phyloP scores from a whole-genome alignment of 208 protist genomes.

The Acanthamoeba lenticulata region DNA sequence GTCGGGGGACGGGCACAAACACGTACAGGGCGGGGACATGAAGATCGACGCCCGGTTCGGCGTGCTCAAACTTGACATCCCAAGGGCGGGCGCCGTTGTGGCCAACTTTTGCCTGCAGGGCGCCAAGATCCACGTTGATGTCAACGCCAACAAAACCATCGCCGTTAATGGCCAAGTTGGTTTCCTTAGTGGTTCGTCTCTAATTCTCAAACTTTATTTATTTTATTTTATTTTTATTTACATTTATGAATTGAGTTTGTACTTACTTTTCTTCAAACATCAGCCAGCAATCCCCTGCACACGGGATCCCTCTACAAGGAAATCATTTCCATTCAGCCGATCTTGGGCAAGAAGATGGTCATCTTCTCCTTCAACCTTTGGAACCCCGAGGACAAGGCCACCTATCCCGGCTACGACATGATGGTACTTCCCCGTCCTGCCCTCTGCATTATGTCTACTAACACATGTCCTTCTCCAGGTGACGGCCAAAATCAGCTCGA shows the following conservation, averaged over 20 bases:
- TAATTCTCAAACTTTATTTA: too few species aligned
- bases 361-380: slow-evolving; percentile 35
- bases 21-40: not conserved
- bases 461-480: too few species aligned
- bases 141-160: slow-evolving; percentile 34
- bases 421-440: too few species aligned
- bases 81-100: not conserved
- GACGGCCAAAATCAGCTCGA: slow-evolving; percentile 30
- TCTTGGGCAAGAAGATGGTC: slow-evolving; percentile 59
- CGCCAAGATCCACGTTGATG: slow-evolving; percentile 17
- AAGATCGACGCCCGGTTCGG: slow-evolving; percentile 40
- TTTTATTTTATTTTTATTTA: too few species aligned
- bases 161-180: slow-evolving; percentile 14
- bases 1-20: too few species aligned
- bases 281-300: slow-evolving; percentile 4
- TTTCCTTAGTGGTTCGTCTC: not conserved
- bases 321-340: slow-evolving; percentile 25
- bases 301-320: slow-evolving; percentile 4
- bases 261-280: too few species aligned
- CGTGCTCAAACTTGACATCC: not conserved
- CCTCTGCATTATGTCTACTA: too few species aligned
- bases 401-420: slow-evolving; percentile 36
- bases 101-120: slow-evolving; percentile 2
- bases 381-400: slow-evolving; percentile 30
- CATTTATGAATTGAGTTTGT: not conserved